phyloP scores from a whole-genome alignment of 176 grass and related monocot species.

The Metroxylon sagu region DNA sequence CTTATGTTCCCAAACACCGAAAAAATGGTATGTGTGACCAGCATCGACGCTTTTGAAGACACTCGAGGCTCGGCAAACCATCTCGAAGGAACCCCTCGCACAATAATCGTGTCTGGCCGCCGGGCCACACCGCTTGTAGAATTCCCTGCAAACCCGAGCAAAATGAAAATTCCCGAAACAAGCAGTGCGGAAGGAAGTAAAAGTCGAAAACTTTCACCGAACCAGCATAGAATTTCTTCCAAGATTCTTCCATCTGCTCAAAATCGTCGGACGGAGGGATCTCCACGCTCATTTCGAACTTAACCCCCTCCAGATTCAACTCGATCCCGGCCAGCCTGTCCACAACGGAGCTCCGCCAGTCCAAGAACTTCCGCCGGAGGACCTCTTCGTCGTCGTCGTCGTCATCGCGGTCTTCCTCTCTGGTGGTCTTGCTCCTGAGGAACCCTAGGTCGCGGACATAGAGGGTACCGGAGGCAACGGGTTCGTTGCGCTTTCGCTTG shows the following conservation, averaged over 20 bases:
- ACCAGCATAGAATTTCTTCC: constrained; percentile 76
- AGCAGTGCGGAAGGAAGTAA: background rate
- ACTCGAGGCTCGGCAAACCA: constrained; percentile 86
- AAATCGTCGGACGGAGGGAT: constrained; percentile 60
- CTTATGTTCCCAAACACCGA: constrained; percentile 87
- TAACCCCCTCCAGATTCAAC: constrained; percentile 73
- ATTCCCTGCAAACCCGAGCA: constrained; percentile 43
- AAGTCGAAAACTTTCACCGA: constrained; percentile 17
- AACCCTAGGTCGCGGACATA: constrained; percentile 65
- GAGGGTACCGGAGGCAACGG: constrained; percentile 69
- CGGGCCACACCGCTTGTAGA: constrained; percentile 41
- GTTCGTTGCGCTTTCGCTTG: constrained; percentile 70
- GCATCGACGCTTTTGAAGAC: constrained; percentile 66
- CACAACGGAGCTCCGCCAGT: constrained; percentile 59
- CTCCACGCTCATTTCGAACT: constrained; percentile 67
- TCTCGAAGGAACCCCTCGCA: constrained; percentile 72
- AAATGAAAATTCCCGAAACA: constrained; percentile 3
- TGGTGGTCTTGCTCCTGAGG: constrained; percentile 15
- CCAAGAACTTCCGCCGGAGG: constrained; percentile 28
- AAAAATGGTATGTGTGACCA: constrained; percentile 90
- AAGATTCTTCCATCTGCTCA: constrained; percentile 61
- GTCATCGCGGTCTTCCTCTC: constrained; percentile 4
- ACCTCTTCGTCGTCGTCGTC: constrained; percentile 42
- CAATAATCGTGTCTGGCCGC: constrained; percentile 61
- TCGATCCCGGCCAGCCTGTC: constrained; percentile 65